These are phyloP conservation scores for Candida sp. DNA, from an alignment of 1,139 yeast species.

Conservation along the genomic window DNA sequence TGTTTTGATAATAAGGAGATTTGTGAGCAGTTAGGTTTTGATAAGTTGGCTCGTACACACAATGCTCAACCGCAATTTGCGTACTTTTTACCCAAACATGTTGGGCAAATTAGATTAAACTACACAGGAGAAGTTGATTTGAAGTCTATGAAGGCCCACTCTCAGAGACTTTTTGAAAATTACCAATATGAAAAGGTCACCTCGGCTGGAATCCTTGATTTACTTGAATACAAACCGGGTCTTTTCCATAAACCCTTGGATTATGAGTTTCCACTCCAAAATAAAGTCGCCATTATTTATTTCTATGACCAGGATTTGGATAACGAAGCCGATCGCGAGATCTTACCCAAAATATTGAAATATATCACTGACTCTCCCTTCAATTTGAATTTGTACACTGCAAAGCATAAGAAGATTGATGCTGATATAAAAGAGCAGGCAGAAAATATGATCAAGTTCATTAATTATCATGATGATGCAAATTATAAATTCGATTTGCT, in stretches of 20 bases:
- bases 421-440: constrained; percentile 41
- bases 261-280: constrained; percentile 38
- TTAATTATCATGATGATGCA: constrained; percentile 31
- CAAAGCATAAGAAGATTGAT: constrained; percentile 43
- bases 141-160: constrained; percentile 31
- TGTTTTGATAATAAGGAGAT: constrained; percentile 48
- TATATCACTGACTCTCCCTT: constrained; percentile 54
- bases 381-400: constrained; percentile 50
- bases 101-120: constrained; percentile 33
- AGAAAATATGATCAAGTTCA: constrained; percentile 31
- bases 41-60: constrained; percentile 15
- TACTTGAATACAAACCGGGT: constrained; percentile 34
- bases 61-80: constrained; percentile 23
- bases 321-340: constrained; percentile 56
- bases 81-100: constrained; percentile 38
- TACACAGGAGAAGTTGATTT: constrained; percentile 24
- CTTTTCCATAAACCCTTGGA: constrained; percentile 31
- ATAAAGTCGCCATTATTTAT: constrained; percentile 49
- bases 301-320: constrained; percentile 49
- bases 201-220: constrained; percentile 33
- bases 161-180: constrained; percentile 30
- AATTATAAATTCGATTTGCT: constrained; percentile 36
- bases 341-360: constrained; percentile 58
- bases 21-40: constrained; percentile 50
- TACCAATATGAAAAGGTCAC: constrained; percentile 37